Conservation (phyloP, 225 moss, liverwort and hornwort genomes). For the Pleurozium schreberi region DNA sequence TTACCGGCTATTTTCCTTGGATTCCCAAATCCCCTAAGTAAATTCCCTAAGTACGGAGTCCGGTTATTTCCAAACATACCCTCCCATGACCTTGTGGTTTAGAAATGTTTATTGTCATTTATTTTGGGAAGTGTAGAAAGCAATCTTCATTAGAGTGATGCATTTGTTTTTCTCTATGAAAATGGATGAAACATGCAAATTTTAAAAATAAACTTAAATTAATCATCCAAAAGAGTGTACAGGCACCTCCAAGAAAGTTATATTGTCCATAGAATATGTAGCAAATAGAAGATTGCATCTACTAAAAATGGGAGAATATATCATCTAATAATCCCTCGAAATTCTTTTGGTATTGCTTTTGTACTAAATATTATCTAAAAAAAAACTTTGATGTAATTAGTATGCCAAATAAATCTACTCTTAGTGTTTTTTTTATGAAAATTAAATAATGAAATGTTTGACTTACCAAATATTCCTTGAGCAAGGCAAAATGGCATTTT, state of each 20-base stretch:
- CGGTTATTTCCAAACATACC: neutral
- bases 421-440: neutral
- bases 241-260: too few species aligned
- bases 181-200: neutral
- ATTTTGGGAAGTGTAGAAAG: neutral
- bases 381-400: neutral
- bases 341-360: neutral
- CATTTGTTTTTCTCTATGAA: neutral
- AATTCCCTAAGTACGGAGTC: neutral
- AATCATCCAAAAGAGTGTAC: neutral
- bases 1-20: neutral
- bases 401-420: neutral
- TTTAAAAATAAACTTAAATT: neutral
- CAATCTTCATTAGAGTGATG: neutral
- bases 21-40: neutral
- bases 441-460: neutral
- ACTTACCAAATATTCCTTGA: accelerated
- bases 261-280: neutral
- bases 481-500: neutral
- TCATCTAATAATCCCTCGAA: neutral
- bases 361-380: accelerated
- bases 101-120: too few species aligned
- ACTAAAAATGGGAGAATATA: accelerated
- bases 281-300: accelerated
- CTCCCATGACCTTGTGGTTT: neutral